phyloP scores from a whole-genome alignment of 2,329 filamentous ascomycete species.

The Chaetomiaceae sp. region DNA sequence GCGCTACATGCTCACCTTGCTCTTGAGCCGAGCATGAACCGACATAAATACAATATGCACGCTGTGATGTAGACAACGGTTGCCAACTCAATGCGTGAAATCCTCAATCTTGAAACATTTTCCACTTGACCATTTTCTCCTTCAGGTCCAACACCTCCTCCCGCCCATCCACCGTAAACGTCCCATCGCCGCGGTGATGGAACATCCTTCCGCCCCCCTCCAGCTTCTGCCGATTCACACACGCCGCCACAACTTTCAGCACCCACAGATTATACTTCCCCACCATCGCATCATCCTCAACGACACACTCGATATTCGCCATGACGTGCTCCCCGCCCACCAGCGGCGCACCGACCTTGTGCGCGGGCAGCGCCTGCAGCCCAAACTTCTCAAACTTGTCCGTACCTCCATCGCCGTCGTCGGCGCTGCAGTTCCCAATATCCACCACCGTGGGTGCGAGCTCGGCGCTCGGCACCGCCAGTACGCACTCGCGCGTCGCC shows the following conservation, averaged over 20 bases:
- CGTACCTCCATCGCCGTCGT: background rate
- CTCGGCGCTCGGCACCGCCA: background rate
- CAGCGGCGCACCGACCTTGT: background rate
- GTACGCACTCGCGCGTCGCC: background rate
- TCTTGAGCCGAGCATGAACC: no score
- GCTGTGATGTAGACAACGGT: no score
- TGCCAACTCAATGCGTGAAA: background rate
- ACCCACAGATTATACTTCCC: background rate
- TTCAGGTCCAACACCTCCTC: background rate
- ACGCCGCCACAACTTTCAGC: background rate
- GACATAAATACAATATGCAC: no score
- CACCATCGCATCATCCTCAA: background rate
- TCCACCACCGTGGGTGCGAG: background rate
- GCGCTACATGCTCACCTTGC: no score
- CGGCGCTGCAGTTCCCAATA: background rate
- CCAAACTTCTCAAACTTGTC: background rate
- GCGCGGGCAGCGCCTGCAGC: background rate
- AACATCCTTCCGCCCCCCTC: background rate
- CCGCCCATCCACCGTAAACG: background rate
- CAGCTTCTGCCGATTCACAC: background rate
- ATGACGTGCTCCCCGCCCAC: background rate
- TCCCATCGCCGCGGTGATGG: slow-evolving; percentile 1
- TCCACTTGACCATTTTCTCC: slow-evolving; percentile 3
- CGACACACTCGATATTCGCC: background rate
- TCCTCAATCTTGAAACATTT: background rate